Conservation (phyloP, 2,329 filamentous ascomycete species). For the Arthrobotrys iridis region DNA sequence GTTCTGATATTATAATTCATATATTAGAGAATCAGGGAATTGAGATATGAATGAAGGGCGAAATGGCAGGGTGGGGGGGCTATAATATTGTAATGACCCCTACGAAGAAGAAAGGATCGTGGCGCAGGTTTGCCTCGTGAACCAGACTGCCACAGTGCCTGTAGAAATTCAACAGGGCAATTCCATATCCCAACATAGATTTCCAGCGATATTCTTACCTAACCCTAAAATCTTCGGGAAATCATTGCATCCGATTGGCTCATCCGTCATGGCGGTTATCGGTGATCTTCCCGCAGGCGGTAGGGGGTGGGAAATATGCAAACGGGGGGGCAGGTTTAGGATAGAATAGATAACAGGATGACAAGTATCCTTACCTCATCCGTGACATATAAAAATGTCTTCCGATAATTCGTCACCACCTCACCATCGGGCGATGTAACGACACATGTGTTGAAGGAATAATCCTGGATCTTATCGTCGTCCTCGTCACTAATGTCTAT, state of each 20-base stretch:
- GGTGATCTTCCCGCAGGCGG: background rate
- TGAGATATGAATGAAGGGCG: background rate
- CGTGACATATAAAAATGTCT: slow-evolving; percentile 69
- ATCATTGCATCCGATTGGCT: slow-evolving; percentile 58
- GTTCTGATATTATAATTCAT: too few species aligned
- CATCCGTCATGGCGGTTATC: slow-evolving; percentile 58
- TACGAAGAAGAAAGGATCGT: too few species aligned
- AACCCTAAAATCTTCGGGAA: slow-evolving; percentile 57
- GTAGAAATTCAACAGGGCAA: too few species aligned
- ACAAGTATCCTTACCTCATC: slow-evolving; percentile 68
- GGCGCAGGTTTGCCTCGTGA: too few species aligned
- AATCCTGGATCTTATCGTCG: slow-evolving; percentile 27
- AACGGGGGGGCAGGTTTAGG: slow-evolving; percentile 63
- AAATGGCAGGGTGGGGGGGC: too few species aligned
- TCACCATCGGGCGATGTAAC: slow-evolving; percentile 70
- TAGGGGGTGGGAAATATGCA: background rate
- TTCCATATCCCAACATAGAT: too few species aligned
- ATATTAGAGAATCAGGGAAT: background rate
- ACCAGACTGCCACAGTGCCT: too few species aligned
- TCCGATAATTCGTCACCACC: slow-evolving; percentile 71
- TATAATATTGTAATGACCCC: background rate
- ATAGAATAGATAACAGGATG: slow-evolving; percentile 56
- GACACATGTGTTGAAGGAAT: slow-evolving; percentile 62
- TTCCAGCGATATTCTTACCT: slow-evolving; percentile 57
- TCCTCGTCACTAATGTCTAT: slow-evolving; percentile 29